phyloP scores from a whole-genome alignment of 2,329 filamentous ascomycete species.

The Talaromyces pinophilus region DNA sequence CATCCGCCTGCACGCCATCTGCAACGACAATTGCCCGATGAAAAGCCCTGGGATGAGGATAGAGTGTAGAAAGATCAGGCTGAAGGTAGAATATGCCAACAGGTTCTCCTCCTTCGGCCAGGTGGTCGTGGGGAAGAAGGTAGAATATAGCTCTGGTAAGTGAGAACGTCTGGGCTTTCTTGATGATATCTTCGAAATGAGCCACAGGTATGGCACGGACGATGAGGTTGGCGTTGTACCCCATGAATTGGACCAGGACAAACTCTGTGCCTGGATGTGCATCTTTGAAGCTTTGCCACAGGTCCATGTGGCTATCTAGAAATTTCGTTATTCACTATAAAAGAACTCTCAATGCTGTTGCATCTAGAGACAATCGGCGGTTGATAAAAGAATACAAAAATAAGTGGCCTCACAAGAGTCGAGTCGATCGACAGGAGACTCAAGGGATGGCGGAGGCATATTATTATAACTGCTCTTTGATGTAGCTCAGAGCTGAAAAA shows the following conservation, averaged over 20 bases:
- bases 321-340: not conserved
- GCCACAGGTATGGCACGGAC: conserved; percentile 19
- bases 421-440: not conserved
- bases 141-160: conserved; percentile 10
- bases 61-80: conserved; percentile 16
- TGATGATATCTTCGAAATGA: conserved; percentile 9
- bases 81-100: conserved; percentile 14
- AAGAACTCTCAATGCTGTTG: not conserved
- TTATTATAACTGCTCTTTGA: not conserved
- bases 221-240: conserved; percentile 16
- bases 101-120: conserved; percentile 10
- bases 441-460: not conserved
- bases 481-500: not conserved
- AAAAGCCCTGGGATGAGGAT: not conserved
- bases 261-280: conserved; percentile 1
- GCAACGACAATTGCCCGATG: conserved; percentile 12
- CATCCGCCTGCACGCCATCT: conserved; percentile 13
- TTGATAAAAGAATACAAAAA: not conserved
- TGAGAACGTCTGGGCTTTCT: not conserved
- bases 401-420: not conserved
- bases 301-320: not conserved
- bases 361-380: not conserved
- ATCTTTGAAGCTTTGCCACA: conserved; percentile 8
- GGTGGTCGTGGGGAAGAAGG: conserved; percentile 20
- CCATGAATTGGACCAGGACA: conserved; percentile 16